Evolutionary conservation across 2,329 filamentous ascomycete species (phyloP).

Genomic region (Pseudocercospora fuligena): DNA sequence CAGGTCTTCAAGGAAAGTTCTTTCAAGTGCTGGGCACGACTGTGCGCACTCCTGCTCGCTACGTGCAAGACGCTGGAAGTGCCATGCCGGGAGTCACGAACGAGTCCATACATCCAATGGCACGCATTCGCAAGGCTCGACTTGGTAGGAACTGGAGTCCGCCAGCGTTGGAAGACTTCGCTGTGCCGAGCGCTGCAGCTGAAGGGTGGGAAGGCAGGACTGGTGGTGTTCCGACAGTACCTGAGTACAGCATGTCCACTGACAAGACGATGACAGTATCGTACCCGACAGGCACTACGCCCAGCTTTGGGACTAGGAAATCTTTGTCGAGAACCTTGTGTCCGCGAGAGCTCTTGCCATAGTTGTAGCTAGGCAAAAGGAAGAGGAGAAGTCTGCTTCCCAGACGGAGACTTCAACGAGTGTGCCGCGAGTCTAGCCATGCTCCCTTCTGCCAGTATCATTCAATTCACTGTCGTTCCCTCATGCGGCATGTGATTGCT

Average conservation of each 20-base stretch:
- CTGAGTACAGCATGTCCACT: background rate
- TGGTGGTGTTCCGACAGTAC: background rate
- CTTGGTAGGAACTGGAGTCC: conserved; percentile 13
- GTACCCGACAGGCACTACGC: background rate
- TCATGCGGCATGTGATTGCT: no score
- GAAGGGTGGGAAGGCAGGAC: background rate
- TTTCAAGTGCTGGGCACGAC: conserved; percentile 19
- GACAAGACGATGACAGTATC: background rate
- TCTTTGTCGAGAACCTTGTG: background rate
- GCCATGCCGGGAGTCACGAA: conserved; percentile 12
- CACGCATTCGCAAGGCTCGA: conserved; percentile 16
- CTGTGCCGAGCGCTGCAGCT: background rate
- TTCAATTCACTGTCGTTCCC: no score
- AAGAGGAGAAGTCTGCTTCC: background rate
- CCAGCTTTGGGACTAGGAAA: background rate
- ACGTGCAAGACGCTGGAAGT: conserved; percentile 6
- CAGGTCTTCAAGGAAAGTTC: conserved; percentile 19
- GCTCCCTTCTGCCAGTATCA: background rate
- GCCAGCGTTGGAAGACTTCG: conserved; percentile 9
- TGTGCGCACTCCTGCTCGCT: conserved; percentile 18
- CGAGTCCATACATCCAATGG: conserved; percentile 21
- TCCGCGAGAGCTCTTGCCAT: background rate
- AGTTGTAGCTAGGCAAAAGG: background rate
- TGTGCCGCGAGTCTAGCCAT: background rate
- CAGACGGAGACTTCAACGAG: no score